Evolutionary conservation across 139 green algal genomes (phyloP), one percentile per base, ranked within the genome.

Genomic region (Zygnema circumcarinatum): DNA sequence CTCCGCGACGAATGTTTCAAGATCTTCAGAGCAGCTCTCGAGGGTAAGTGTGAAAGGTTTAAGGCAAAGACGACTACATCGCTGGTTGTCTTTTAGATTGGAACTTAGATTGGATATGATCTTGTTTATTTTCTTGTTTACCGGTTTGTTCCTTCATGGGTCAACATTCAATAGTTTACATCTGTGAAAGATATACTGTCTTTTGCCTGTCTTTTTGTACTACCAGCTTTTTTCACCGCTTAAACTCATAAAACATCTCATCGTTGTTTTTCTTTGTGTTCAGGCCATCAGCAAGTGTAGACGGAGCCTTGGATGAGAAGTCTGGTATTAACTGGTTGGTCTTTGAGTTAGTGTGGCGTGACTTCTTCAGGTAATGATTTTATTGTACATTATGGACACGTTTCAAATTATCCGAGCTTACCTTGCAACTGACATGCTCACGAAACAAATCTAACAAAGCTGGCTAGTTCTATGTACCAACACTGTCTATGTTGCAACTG

Each of bases 311-410:
- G 39, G 76, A 56, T 25, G 41, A 89, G 16, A 42, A 32, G 32
- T 36, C 38, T 32, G 84, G 78, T 40, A 80, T 95, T 20, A 75
- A 79, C 52, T 97, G 95, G 95, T 81, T 97, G 20, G 76, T 96
- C 38, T 97, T 95, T 79, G 94, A 97, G 93, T 92, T 97, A 74
- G 87, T 96, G 76, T 97, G 94, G 95, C 79, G 95, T 1, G 95
- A 97, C 83, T 97, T 97, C 72, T 97, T 97, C 92, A 86, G 91
- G 80, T 94, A 62, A 62, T 62, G 47, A 7, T 62, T 62, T 62
- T n/a, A n/a, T n/a, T n/a, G n/a, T n/a, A n/a, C n/a, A n/a, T n/a
- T n/a, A n/a, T n/a, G n/a, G n/a, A n/a, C n/a, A n/a, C n/a, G n/a
- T n/a, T n/a, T n/a, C n/a, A n/a, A n/a, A n/a, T n/a, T n/a, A n/a